Evolutionary conservation across 2,329 filamentous ascomycete genomes (phyloP), one percentile per base, ranked within the genome.

Genomic region (Fusarium papillatum): DNA sequence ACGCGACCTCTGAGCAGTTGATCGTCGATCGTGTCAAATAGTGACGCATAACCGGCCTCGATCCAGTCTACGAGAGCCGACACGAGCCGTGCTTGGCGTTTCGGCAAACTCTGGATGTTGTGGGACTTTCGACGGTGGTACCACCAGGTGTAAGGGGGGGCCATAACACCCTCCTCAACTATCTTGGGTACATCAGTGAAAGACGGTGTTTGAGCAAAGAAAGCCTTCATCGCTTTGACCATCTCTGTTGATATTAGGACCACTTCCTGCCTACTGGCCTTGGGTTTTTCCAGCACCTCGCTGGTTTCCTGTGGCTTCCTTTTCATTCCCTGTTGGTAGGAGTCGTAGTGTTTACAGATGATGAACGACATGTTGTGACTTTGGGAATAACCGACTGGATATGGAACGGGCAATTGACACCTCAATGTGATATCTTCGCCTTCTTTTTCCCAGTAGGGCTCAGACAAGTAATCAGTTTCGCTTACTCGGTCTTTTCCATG

Each of bases 51-150:
- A 4, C 38, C 34, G 8, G 8, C 41, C 19, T 72, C 70, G 2
- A 71, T 72, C 68, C 63, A 68, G 24, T 68, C 41, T 2, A 68
- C n/a, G 1, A 71, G 26, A 0, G 39, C 57, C 7, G 8, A 10
- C 6, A 72, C 41, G 0, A 72, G 31, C 0, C 43, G 36, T 5
- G 22, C 63, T 0, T 71, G 68, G 2, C 63, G 16, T 0, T 50
- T 22, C 13, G 63, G 43, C 2, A 72, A 9, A 2, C 22, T 19
- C 16, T 68, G 55, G 4, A 68, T 53, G 8, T 26, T 26, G 48
- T 57, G 60, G 6, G 22, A 17, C 1, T 38, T 63, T 22, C 70
- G 68, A 8, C 68, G 70, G 10, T 72, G 68, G 48, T 72, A 71
- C 70, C 70, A 72, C 70, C 70, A 72, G 1, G 41, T 46, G 17